phyloP scores from a whole-genome alignment of 1,284 basidiomycete genomes.

The Anthracocystis panici-leucophaei region DNA sequence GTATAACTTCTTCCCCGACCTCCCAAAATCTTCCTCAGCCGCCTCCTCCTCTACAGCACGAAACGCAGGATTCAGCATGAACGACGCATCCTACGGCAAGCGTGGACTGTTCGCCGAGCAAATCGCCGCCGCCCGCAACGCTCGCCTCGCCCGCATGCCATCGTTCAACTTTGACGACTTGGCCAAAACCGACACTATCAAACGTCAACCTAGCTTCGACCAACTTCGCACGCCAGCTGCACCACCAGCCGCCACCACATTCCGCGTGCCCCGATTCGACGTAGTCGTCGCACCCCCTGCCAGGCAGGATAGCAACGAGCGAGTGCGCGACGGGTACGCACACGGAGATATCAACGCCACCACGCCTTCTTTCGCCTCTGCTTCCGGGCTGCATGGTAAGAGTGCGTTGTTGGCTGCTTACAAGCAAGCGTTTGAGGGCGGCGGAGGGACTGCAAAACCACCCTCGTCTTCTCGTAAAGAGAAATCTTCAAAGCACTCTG shows the following conservation, averaged over 20 bases:
- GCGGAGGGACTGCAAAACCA: constrained; percentile 10
- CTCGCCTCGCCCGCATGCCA: constrained; percentile 32
- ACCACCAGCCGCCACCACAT: neutral
- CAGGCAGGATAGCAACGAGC: neutral
- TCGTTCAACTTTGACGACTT: constrained; percentile 33
- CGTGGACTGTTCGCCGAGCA: constrained; percentile 43
- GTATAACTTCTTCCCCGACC: constrained; percentile 41
- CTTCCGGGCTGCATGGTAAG: constrained; percentile 37
- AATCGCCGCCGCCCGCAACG: constrained; percentile 36
- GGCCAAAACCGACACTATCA: constrained; percentile 11
- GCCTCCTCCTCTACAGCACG: constrained; percentile 3
- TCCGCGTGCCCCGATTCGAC: constrained; percentile 34
- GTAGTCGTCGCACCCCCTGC: constrained; percentile 7
- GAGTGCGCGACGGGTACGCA: too few relatives aligned
- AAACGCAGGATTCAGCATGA: constrained; percentile 14
- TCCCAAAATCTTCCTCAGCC: constrained; percentile 10
- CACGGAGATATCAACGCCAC: constrained; percentile 22
- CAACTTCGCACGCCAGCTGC: constrained; percentile 14
- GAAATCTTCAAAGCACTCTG: constrained; percentile 18
- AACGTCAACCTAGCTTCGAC: constrained; percentile 34
- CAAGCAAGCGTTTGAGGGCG: constrained; percentile 39
- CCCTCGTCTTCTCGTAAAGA: constrained; percentile 18
- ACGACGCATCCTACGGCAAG: constrained; percentile 36
- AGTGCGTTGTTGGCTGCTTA: constrained; percentile 36
- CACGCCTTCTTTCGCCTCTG: constrained; percentile 20